Conservation (phyloP, 192 early-diverging fungal species). For the Backusella parvicylindrica region DNA sequence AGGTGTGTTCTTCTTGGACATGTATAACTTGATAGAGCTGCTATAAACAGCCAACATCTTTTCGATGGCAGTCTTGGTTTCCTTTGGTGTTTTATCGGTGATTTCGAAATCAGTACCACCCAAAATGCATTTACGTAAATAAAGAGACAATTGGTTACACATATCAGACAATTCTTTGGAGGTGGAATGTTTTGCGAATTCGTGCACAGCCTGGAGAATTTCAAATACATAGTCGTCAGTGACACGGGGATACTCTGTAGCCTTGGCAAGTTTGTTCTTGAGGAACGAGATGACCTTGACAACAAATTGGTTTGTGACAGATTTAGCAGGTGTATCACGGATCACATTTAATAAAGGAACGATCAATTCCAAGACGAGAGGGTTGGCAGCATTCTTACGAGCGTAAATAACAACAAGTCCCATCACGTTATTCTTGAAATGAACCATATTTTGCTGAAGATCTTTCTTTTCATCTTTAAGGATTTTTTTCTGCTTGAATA, state of each 20-base stretch:
- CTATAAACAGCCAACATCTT: conserved; percentile 52
- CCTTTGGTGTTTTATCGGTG: conserved; percentile 23
- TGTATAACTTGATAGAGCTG: conserved; percentile 63
- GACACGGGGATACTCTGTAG: conserved; percentile 58
- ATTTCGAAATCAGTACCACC: conserved; percentile 45
- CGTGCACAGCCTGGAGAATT: conserved; percentile 65
- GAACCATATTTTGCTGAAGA: conserved; percentile 70
- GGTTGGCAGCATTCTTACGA: conserved; percentile 58
- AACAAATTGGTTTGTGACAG: conserved; percentile 61
- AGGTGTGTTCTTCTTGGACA: conserved; percentile 70
- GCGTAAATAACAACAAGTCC: conserved; percentile 81
- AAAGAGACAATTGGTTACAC: conserved; percentile 53
- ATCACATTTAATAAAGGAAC: conserved; percentile 66
- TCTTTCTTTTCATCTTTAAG: conserved; percentile 78
- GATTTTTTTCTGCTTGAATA: conserved; percentile 83
- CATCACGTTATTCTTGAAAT: conserved; percentile 89
- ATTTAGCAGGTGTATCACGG: conserved; percentile 45
- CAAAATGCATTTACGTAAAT: conserved; percentile 56
- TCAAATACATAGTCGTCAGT: conserved; percentile 54
- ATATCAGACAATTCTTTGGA: conserved; percentile 48
- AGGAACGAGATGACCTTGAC: conserved; percentile 66
- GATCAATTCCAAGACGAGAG: conserved; percentile 70
- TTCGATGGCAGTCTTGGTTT: conserved; percentile 32
- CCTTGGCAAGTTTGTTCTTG: conserved; percentile 56
- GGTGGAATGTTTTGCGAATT: conserved; percentile 65